phyloP scores from a whole-genome alignment of 805 yeast species.

The Pichia rugopelliculosa region DNA sequence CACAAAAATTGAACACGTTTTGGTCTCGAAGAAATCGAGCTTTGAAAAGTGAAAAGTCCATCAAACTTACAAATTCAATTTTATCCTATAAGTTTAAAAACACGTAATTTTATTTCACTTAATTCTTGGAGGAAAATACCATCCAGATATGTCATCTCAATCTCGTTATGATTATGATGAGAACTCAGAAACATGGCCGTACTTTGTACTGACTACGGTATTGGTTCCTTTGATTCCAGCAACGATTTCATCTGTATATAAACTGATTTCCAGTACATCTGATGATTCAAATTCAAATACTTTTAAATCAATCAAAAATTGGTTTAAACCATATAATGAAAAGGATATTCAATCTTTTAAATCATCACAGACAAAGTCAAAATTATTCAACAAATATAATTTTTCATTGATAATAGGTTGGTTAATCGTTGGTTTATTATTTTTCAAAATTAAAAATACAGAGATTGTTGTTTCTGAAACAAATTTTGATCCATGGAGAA shows the following conservation, averaged over 20 bases:
- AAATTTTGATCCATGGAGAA: constrained; percentile 83
- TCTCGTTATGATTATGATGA: constrained; percentile 77
- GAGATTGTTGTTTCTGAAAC: constrained; percentile 37
- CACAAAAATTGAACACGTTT: not conserved
- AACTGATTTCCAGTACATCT: not conserved
- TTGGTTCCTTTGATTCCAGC: constrained; percentile 61
- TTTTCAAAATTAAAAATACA: constrained; percentile 35
- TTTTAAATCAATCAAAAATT: constrained; percentile 19
- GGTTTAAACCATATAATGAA: constrained; percentile 32
- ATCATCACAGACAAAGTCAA: constrained; percentile 19
- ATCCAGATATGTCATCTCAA: constrained; percentile 26
- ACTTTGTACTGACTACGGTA: constrained; percentile 67
- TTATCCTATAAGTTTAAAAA: too few relatives aligned
- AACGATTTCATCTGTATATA: constrained; percentile 22
- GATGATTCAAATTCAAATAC: not conserved
- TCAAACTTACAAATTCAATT: too few relatives aligned
- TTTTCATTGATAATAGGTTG: constrained; percentile 47
- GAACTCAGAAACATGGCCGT: constrained; percentile 89
- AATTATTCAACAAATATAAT: constrained; percentile 29
- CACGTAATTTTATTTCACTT: too few relatives aligned
- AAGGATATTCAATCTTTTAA: constrained; percentile 26
- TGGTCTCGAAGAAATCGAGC: too few relatives aligned
- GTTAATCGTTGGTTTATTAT: constrained; percentile 41
- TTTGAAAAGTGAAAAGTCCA: too few relatives aligned
- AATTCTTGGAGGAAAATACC: too few relatives aligned